A percentile compares a stretch with the other conserved stretches of the same genome.
These are phyloP conservation scores for Phytopythium kandeliae DNA, from an alignment of 352 stramenopile genomes.

Conservation along the genomic window DNA sequence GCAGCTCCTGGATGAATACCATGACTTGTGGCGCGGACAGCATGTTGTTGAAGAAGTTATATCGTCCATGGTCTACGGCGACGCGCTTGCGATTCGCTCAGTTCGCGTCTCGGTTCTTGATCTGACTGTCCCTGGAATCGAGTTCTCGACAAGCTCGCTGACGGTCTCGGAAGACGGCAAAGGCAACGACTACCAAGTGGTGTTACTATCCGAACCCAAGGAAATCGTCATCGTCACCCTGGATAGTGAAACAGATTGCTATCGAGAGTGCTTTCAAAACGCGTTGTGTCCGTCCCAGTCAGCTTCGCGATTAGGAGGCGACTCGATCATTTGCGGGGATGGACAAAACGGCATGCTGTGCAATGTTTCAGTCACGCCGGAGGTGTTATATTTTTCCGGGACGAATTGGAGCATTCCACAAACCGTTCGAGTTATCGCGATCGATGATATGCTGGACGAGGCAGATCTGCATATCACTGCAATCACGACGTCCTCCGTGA, in stretches of 20 bases:
- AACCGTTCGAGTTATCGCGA: constrained; percentile 57
- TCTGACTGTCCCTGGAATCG: constrained; percentile 45
- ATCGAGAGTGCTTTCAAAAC: constrained; percentile 30
- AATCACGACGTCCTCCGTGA: constrained; percentile 37
- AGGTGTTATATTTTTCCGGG: constrained; percentile 38
- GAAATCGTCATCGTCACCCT: constrained; percentile 36
- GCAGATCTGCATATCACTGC: constrained; percentile 50
- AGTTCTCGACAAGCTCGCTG: constrained; percentile 63
- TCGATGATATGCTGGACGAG: constrained; percentile 70
- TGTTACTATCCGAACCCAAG: constrained; percentile 61
- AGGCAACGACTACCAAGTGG: constrained; percentile 68
- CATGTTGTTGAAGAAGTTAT: constrained; percentile 13
- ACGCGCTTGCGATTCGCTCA: constrained; percentile 10
- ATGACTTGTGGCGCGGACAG: constrained; percentile 30
- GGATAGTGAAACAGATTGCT: constrained; percentile 47
- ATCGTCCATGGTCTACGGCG: constrained; percentile 22
- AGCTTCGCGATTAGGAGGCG: background rate
- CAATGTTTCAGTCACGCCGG: constrained; percentile 57
- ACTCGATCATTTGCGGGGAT: constrained; percentile 1
- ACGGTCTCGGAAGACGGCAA: constrained; percentile 59
- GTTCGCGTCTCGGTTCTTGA: constrained; percentile 32
- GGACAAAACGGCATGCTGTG: constrained; percentile 27
- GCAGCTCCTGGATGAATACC: constrained; percentile 8
- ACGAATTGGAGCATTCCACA: constrained; percentile 57
- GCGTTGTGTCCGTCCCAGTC: constrained; percentile 31